These are phyloP conservation scores for Eucalyptus shirleyi DNA, from an alignment of 345 rosid species.

Conservation along the genomic window DNA sequence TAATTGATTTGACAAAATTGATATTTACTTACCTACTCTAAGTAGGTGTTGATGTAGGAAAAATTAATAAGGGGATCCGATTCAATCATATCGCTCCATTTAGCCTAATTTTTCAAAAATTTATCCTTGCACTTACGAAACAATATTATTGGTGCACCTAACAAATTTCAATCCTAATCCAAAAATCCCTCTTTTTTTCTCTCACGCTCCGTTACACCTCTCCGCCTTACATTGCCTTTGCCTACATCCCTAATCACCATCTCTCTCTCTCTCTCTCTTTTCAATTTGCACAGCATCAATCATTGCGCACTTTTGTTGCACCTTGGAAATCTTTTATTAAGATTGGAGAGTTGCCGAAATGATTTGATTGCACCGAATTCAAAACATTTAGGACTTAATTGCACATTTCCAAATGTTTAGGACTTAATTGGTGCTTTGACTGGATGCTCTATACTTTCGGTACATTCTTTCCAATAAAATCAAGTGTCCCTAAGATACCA, in stretches of 20 bases:
- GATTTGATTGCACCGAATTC: neutral
- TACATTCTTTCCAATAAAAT: neutral
- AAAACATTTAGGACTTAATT: too few relatives aligned
- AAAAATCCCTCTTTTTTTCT: neutral
- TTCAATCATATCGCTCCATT: neutral
- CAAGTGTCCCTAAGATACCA: neutral
- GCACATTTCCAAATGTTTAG: rapidly evolving
- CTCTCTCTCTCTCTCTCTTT: too few relatives aligned
- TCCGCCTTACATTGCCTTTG: rapidly evolving
- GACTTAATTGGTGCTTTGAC: neutral
- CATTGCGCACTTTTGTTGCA: rapidly evolving
- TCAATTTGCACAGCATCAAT: too few relatives aligned
- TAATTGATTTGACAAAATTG: neutral
- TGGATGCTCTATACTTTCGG: neutral
- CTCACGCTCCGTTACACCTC: neutral
- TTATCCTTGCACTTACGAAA: neutral
- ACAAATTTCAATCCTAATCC: neutral
- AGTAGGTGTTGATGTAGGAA: neutral
- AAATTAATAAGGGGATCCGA: neutral
- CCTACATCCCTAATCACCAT: neutral
- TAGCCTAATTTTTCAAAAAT: neutral
- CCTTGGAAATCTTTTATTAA: too few relatives aligned
- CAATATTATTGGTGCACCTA: neutral
- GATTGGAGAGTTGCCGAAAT: rapidly evolving
- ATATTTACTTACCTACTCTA: neutral